These are phyloP conservation scores for Musa schizocarpa DNA, from an alignment of 176 grass and related monocot genomes.

Conservation along the genomic window DNA sequence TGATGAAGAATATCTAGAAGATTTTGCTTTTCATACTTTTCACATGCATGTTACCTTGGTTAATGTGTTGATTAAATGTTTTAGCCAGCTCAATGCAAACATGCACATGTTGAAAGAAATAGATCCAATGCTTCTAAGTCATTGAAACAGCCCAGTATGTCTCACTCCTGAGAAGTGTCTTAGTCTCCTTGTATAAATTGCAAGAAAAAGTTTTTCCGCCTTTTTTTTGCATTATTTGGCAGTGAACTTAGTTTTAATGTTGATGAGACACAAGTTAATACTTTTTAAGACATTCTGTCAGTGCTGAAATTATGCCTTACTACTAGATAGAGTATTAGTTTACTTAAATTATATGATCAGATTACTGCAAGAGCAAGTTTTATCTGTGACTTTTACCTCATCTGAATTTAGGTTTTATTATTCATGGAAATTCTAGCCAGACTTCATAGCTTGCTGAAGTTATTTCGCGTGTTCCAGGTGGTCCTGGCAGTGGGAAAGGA, in stretches of 20 bases:
- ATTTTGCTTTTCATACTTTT: neutral
- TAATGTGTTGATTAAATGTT: neutral
- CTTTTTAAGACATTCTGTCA: neutral
- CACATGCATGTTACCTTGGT: neutral
- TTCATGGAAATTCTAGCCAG: neutral
- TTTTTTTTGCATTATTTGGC: neutral
- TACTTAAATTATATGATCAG: neutral
- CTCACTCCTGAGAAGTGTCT: neutral
- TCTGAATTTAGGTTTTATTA: neutral
- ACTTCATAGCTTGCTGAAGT: neutral
- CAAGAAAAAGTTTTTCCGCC: neutral
- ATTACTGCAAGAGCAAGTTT: neutral
- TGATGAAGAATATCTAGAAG: neutral
- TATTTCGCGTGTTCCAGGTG: conserved; percentile 28
- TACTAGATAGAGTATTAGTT: neutral
- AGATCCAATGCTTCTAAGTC: neutral
- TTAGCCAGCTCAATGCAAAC: neutral
- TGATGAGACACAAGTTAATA: neutral
- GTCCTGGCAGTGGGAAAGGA: conserved; percentile 91
- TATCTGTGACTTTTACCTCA: neutral
- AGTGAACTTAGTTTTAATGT: neutral
- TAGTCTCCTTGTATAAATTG: neutral
- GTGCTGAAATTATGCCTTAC: neutral
- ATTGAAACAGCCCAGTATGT: neutral
- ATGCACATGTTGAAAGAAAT: neutral